phyloP scores from a whole-genome alignment of 148 eudicot genomes.

The Limonium bicolor region DNA sequence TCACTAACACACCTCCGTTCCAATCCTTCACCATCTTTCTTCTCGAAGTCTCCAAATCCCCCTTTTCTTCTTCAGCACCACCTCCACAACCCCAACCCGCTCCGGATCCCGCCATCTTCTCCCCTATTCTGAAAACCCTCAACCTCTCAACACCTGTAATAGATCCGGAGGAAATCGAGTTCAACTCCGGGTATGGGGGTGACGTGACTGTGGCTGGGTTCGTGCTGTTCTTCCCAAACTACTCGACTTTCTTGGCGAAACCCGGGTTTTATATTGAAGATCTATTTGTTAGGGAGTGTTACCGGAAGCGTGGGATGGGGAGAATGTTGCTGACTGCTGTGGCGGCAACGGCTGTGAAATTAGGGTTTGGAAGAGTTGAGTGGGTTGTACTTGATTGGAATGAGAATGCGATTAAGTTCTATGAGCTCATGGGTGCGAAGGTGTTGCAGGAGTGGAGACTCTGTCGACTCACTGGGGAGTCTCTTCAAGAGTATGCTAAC shows the following conservation, averaged over 20 bases:
- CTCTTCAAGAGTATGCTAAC: conserved; percentile 13
- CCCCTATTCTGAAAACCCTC: conserved; percentile 28
- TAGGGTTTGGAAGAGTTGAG: conserved; percentile 66
- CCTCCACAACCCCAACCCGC: conserved; percentile 19
- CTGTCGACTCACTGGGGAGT: conserved; percentile 53
- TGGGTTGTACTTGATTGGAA: conserved; percentile 87
- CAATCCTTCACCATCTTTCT: conserved; percentile 60
- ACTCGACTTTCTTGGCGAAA: conserved; percentile 51
- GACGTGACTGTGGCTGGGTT: conserved; percentile 39
- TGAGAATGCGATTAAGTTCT: conserved; percentile 53
- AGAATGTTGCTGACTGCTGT: conserved; percentile 48
- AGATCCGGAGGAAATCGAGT: conserved; percentile 25
- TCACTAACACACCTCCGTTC: conserved; percentile 48
- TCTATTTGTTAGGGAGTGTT: conserved; percentile 63
- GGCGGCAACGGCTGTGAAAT: conserved; percentile 43
- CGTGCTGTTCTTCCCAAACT: conserved; percentile 59
- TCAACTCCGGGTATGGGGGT: conserved; percentile 5
- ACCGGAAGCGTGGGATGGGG: conserved; percentile 56
- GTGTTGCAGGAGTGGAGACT: conserved; percentile 52
- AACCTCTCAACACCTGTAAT: conserved; percentile 14
- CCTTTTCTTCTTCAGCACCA: too few relatives aligned
- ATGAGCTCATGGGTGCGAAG: conserved; percentile 66
- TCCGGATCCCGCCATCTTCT: conserved; percentile 15
- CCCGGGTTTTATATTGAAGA: conserved; percentile 71
- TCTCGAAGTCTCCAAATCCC: conserved; percentile 36